Conservation (phyloP, 345 rosid genomes). For the Eucalyptus sp. region DNA sequence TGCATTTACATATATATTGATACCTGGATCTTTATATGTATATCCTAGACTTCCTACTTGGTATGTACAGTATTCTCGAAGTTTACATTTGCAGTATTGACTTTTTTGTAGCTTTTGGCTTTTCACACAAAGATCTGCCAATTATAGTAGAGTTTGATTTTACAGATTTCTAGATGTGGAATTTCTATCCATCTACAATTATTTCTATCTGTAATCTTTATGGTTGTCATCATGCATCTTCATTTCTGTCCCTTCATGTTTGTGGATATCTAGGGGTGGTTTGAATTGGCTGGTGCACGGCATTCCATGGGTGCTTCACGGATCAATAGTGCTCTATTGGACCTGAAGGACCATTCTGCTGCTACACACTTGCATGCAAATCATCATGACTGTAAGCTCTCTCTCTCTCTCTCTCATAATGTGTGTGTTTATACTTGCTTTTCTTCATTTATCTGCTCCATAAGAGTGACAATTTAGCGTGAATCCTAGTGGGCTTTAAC, state of each 20-base stretch:
- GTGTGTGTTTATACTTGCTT: neutral
- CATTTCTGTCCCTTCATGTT: neutral
- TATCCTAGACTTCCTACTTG: neutral
- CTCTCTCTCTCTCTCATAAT: neutral
- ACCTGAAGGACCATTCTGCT: conserved; percentile 69
- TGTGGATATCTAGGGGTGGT: conserved; percentile 61
- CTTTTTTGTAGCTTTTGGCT: neutral
- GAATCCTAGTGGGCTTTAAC: neutral
- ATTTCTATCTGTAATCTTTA: neutral
- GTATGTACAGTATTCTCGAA: neutral
- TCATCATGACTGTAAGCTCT: conserved; percentile 21
- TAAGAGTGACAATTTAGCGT: neutral
- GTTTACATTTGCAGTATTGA: neutral
- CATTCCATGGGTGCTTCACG: conserved; percentile 91
- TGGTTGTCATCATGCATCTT: neutral
- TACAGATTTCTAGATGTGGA: neutral
- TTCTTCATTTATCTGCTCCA: neutral
- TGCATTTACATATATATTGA: neutral
- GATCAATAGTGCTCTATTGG: conserved; percentile 58
- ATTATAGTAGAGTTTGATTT: neutral
- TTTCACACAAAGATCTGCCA: neutral
- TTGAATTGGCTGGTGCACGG: conserved; percentile 79
- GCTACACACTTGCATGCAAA: conserved; percentile 46
- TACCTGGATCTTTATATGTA: neutral
- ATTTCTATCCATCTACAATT: neutral